Base-by-base conservation (phyloP, 31 red algal genomes). In the Odonthalia washingtoniensis region DNA sequence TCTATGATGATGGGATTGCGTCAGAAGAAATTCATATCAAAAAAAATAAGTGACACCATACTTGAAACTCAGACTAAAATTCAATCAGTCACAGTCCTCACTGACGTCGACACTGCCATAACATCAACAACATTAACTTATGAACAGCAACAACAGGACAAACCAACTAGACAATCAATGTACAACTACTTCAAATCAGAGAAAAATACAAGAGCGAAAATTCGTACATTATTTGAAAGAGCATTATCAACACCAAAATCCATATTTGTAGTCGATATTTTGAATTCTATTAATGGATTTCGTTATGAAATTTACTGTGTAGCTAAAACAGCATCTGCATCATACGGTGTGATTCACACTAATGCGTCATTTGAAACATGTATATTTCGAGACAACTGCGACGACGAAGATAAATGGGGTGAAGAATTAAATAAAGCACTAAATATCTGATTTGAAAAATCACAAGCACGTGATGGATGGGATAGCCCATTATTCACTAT, bases 271-370 rank as follows among this genome's bases (percentile, higher is more conserved):
- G 69, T 74, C 38, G 92, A 94, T 75, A 83, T 72, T 62, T 78
- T 88, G 33, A 96, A 91, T 46, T 91, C 84, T 64, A 92, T 95
- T 84, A 95, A 96, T 46, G 94, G 94, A 33, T 96, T 89, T 80
- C 94, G 94, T 14, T 96, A 96, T 72, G 94, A 96, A 64, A 69
- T 96, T 46, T 96, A 80, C 38, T 96, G 94, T 63, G 72, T 92
- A 5, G 94, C 94, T 26, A 90, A 90, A 69, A 86, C 94, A 30
- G 83, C 80, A 31, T 38, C 73, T 24, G 70, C 89, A 26, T 49
- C 64, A 17, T 96, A 87, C 30, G 74, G 70, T 49, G 81, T 96
- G 40, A 77, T 96, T 18, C 34, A 85, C 74, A 79, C 70, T 34
- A 40, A 80, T 31, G 44, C 67, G 27, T 45, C 27, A 24, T 35